phyloP scores from a whole-genome alignment of 306 rosid species.

The Pachyrhizus erosus region DNA sequence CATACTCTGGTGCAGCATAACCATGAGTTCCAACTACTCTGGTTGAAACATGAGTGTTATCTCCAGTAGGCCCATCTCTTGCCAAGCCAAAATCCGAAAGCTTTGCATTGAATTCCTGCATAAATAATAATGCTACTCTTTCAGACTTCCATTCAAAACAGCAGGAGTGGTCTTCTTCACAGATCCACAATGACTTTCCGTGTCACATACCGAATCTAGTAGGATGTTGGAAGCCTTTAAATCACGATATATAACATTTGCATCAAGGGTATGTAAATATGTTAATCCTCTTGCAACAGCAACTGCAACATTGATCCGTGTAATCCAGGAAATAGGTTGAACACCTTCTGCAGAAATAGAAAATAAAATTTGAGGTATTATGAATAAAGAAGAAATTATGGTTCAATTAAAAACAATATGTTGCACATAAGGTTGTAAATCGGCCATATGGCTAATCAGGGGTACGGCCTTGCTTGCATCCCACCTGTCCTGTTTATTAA shows the following conservation, averaged over 20 bases:
- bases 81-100: constrained; percentile 97
- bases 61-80: constrained; percentile 98
- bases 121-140: constrained; percentile 14
- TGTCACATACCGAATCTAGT: constrained; percentile 76
- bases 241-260: constrained; percentile 92
- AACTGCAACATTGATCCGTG: constrained; percentile 73
- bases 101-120: constrained; percentile 81
- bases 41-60: constrained; percentile 95
- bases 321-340: constrained; percentile 79
- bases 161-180: not conserved
- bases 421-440: too few species aligned
- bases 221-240: constrained; percentile 92
- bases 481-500: not conserved
- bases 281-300: constrained; percentile 80
- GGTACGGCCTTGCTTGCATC: too few species aligned
- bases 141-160: constrained; percentile 38
- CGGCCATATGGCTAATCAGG: too few species aligned
- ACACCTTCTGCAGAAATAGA: constrained; percentile 71
- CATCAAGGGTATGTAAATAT: constrained; percentile 72
- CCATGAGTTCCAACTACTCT: constrained; percentile 90
- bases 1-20: constrained; percentile 97
- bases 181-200: constrained; percentile 19
- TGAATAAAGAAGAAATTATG: constrained; percentile 2
- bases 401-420: too few species aligned
- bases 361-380: constrained; percentile 1